A percentile compares a stretch with the other conserved stretches of the same genome.
Conservation (phyloP, 2,329 filamentous ascomycete genomes). For the Apiospora kogelbergensis region DNA sequence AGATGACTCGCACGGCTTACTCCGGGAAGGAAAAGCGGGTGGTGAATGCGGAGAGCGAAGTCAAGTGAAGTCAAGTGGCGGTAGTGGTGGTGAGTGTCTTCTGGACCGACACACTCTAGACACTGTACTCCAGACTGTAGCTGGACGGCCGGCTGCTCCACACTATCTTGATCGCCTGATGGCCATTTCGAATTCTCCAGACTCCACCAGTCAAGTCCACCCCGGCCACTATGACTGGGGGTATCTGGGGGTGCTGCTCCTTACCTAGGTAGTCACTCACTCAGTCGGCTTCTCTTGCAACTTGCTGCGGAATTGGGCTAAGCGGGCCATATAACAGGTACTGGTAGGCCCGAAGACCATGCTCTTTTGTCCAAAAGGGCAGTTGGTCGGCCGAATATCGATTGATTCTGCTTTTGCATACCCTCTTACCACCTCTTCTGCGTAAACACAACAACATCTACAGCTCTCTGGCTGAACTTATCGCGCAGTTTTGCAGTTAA, state of each 20-base stretch:
- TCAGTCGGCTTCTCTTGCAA: constrained; percentile 6
- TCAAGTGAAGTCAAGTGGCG: background rate
- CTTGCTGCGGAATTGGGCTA: constrained; percentile 4
- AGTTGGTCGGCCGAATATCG: constrained; percentile 4
- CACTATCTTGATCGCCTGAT: constrained; percentile 11
- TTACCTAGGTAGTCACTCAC: background rate
- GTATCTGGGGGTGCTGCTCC: background rate
- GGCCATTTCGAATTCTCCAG: constrained; percentile 12
- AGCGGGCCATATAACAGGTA: constrained; percentile 16
- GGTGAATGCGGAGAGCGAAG: constrained; percentile 4
- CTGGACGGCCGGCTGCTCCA: constrained; percentile 2
- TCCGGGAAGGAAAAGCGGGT: background rate
- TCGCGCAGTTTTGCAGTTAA: background rate
- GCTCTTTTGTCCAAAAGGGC: constrained; percentile 7
- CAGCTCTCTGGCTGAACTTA: background rate
- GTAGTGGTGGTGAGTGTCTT: constrained; percentile 1
- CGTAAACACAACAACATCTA: background rate
- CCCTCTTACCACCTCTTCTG: background rate
- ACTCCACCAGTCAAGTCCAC: constrained; percentile 17
- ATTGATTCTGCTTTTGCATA: constrained; percentile 12
- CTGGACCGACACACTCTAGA: background rate
- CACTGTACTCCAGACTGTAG: constrained; percentile 4
- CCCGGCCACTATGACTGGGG: background rate
- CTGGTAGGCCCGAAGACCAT: constrained; percentile 10
- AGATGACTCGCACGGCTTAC: background rate